Percentiles rank a stretch among this genome's conserved stretches.
Conservation (phyloP, 371 early-diverging fungal genomes). For the Syncephalis fuscata region DNA sequence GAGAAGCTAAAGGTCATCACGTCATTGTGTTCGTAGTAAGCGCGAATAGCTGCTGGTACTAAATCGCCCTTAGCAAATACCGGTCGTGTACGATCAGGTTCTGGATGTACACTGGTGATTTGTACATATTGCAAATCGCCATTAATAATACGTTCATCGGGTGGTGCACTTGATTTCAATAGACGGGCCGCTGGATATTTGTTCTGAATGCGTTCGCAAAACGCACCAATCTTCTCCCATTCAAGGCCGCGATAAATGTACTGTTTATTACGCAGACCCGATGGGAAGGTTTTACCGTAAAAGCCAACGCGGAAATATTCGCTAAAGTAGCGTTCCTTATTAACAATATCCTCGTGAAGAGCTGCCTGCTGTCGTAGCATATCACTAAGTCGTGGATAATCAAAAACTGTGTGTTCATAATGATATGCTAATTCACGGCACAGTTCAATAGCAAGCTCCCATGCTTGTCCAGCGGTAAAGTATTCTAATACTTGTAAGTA, state of each 20-base stretch:
- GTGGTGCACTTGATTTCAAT: slow-evolving; percentile 20
- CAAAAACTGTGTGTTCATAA: slow-evolving; percentile 30
- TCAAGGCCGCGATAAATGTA: slow-evolving; percentile 53
- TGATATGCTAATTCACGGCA: slow-evolving; percentile 38
- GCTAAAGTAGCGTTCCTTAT: slow-evolving; percentile 40
- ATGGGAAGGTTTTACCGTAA: slow-evolving; percentile 47
- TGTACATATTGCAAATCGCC: slow-evolving; percentile 46
- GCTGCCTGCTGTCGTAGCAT: slow-evolving; percentile 34
- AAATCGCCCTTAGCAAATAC: slow-evolving; percentile 15
- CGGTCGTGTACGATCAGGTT: slow-evolving; percentile 19
- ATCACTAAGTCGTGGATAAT: slow-evolving; percentile 34
- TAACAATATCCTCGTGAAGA: slow-evolving; percentile 33
- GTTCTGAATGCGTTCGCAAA: slow-evolving; percentile 53
- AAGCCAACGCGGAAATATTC: slow-evolving; percentile 65
- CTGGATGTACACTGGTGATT: slow-evolving; percentile 49
- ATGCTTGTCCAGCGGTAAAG: slow-evolving; percentile 42
- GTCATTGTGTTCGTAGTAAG: slow-evolving; percentile 45
- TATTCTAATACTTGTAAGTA: slow-evolving; percentile 38
- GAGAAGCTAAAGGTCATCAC: slow-evolving; percentile 45
- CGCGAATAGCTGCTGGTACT: slow-evolving; percentile 24
- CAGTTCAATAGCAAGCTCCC: slow-evolving; percentile 50
- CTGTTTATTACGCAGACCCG: slow-evolving; percentile 36
- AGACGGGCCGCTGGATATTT: slow-evolving; percentile 43
- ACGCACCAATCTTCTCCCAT: slow-evolving; percentile 60
- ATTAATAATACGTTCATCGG: slow-evolving; percentile 29